These are phyloP conservation scores for Ampelocalamus luodianensis DNA, from an alignment of 176 grass and related monocot species.

Conservation along the genomic window DNA sequence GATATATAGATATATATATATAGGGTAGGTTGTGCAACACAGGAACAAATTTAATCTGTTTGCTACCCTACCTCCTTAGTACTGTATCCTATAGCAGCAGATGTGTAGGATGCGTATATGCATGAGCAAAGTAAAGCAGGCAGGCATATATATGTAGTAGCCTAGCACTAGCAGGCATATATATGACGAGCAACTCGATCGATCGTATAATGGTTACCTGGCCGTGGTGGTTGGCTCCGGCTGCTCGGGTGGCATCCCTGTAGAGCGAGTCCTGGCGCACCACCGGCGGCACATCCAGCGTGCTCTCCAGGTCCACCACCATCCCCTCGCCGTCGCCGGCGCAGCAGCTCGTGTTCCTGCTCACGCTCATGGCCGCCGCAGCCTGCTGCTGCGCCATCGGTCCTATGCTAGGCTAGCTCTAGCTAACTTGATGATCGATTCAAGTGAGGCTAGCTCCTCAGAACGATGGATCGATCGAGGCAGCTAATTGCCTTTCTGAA, in stretches of 20 bases:
- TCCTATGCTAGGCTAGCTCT: neutral
- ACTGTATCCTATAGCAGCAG: too few relatives aligned
- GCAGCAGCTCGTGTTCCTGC: neutral
- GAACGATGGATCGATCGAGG: neutral
- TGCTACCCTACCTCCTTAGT: too few relatives aligned
- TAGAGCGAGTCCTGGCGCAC: conserved; percentile 64
- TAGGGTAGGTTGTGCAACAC: too few relatives aligned
- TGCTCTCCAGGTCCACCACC: conserved; percentile 32
- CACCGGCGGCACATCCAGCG: conserved; percentile 7
- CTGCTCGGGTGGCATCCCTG: conserved; percentile 46
- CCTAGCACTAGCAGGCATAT: too few relatives aligned
- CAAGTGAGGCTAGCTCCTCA: too few relatives aligned
- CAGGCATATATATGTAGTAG: too few relatives aligned
- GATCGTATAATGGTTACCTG: neutral
- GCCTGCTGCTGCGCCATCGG: conserved; percentile 18
- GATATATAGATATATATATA: too few relatives aligned
- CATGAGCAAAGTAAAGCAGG: too few relatives aligned
- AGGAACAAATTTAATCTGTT: too few relatives aligned
- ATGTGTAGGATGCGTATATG: too few relatives aligned
- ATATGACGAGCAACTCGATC: too few relatives aligned
- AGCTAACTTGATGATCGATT: neutral
- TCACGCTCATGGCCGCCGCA: neutral
- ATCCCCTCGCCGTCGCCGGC: neutral
- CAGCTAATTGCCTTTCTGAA: too few relatives aligned
- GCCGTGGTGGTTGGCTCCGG: neutral